Conservation (phyloP, 2,329 filamentous ascomycete genomes). For the Pseudopithomyces maydicus region DNA sequence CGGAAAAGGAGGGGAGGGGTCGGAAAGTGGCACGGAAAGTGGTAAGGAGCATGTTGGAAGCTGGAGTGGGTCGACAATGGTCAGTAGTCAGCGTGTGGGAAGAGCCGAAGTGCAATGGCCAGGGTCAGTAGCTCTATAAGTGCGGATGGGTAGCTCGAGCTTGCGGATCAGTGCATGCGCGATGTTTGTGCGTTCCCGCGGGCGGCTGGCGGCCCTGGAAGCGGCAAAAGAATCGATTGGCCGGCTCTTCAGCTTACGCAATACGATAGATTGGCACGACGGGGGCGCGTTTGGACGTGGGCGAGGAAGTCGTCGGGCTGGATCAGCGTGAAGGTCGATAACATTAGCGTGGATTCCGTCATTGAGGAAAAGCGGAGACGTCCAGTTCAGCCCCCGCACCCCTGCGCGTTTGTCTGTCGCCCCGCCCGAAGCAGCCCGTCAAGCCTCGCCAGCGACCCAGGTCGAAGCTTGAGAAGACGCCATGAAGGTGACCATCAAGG, state of each 20-base stretch:
- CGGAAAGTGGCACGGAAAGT: slow-evolving; percentile 32
- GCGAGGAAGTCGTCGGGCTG: background rate
- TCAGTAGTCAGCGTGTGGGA: slow-evolving; percentile 3
- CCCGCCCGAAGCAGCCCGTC: slow-evolving; percentile 11
- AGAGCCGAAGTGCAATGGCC: background rate
- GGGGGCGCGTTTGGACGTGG: background rate
- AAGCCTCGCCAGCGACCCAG: slow-evolving; percentile 10
- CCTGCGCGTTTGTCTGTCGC: slow-evolving; percentile 25
- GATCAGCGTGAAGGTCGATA: background rate
- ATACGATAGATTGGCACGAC: background rate
- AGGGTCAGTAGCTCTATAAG: background rate
- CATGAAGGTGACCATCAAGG: slow-evolving; percentile 95
- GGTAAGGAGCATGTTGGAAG: slow-evolving; percentile 36
- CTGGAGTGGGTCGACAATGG: slow-evolving; percentile 16
- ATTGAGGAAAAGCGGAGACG: slow-evolving; percentile 20
- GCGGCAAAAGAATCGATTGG: background rate
- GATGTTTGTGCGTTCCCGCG: background rate
- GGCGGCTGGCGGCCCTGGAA: background rate
- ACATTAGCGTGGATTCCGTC: slow-evolving; percentile 17
- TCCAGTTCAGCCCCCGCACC: slow-evolving; percentile 6
- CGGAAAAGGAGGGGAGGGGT: slow-evolving; percentile 20
- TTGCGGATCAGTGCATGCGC: background rate
- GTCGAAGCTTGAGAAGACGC: slow-evolving; percentile 6
- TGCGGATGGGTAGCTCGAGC: background rate
- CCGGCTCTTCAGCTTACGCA: background rate